A percentile compares a stretch with the other conserved stretches of the same genome.
Evolutionary conservation across 1,139 yeast genomes (phyloP).

Genomic region (Blastobotrys proliferans): DNA sequence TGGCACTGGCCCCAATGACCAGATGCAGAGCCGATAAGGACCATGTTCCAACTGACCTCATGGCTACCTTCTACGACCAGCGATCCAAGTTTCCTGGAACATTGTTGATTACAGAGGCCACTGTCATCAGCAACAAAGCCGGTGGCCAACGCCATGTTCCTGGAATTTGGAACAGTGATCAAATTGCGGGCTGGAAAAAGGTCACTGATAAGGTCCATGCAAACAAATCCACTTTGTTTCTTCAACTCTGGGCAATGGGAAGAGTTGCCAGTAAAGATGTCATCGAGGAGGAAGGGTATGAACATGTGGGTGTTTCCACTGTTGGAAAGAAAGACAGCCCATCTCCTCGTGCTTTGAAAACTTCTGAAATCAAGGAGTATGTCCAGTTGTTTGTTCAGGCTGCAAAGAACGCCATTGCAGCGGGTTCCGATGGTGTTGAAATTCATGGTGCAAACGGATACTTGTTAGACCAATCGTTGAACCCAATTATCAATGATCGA

Average conservation of each 20-base stretch:
- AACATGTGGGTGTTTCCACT: conserved; percentile 1
- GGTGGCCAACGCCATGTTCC: conserved; percentile 45
- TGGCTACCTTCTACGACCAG: conserved; percentile 41
- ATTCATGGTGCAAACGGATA: conserved; percentile 72
- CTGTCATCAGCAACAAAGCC: conserved; percentile 36
- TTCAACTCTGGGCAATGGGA: conserved; percentile 63
- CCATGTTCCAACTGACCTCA: conserved; percentile 32
- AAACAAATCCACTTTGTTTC: conserved; percentile 47
- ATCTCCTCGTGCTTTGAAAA: conserved; percentile 36
- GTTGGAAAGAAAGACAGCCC: conserved; percentile 11
- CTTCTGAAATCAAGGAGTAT: conserved; percentile 42
- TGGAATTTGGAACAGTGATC: conserved; percentile 50
- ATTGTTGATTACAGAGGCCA: conserved; percentile 43
- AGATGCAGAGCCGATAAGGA: conserved; percentile 41
- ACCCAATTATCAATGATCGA: conserved; percentile 49
- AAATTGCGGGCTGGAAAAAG: conserved; percentile 49
- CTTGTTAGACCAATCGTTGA: conserved; percentile 57
- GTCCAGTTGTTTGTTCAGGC: conserved; percentile 41
- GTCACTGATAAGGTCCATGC: conserved; percentile 49
- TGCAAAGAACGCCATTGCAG: conserved; percentile 46
- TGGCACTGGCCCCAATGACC: conserved; percentile 51
- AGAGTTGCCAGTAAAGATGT: conserved; percentile 41
- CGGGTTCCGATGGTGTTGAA: conserved; percentile 70
- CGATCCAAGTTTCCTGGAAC: conserved; percentile 52
- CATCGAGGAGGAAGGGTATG: neutral